These are phyloP conservation scores for Protomyces macrosporus DNA, from an alignment of 1,139 yeast genomes.

Conservation along the genomic window DNA sequence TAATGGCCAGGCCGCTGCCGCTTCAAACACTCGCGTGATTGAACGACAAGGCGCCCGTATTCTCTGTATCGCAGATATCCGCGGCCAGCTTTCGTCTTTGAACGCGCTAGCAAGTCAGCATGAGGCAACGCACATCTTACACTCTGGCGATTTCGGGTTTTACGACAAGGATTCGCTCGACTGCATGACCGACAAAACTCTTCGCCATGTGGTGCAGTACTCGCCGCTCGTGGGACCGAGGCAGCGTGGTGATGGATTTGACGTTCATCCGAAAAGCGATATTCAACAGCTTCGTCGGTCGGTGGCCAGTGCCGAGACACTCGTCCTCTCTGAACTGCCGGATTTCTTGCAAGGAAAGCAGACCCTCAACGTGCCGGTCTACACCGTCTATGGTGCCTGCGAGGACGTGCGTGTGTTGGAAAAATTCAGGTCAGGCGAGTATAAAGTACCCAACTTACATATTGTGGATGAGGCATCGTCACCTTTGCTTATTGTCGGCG, in stretches of 20 bases:
- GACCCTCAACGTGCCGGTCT: slow-evolving; percentile 57
- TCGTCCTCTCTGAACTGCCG: slow-evolving; percentile 50
- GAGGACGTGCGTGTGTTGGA: slow-evolving; percentile 67
- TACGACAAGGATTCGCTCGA: slow-evolving; percentile 57
- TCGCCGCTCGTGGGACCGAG: slow-evolving; percentile 45
- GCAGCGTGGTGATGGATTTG: slow-evolving; percentile 15
- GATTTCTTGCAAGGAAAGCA: slow-evolving; percentile 49
- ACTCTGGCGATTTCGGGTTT: slow-evolving; percentile 77
- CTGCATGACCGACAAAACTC: slow-evolving; percentile 43
- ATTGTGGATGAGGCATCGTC: slow-evolving; percentile 54
- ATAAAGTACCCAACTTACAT: slow-evolving; percentile 52
- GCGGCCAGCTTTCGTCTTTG: slow-evolving; percentile 45
- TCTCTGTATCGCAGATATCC: slow-evolving; percentile 45
- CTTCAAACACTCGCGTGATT: not conserved
- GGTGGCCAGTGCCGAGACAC: slow-evolving; percentile 29
- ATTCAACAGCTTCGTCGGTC: slow-evolving; percentile 42
- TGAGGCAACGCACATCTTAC: slow-evolving; percentile 53
- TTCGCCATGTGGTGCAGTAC: slow-evolving; percentile 63
- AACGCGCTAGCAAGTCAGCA: slow-evolving; percentile 47
- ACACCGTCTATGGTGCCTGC: slow-evolving; percentile 68
- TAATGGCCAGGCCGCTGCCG: not conserved
- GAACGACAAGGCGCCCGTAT: slow-evolving; percentile 37
- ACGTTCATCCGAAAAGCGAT: slow-evolving; percentile 38
- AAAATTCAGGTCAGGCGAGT: slow-evolving; percentile 53
- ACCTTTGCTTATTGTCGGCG: slow-evolving; percentile 40